Evolutionary conservation across 1,284 basidiomycete genomes (phyloP).

Genomic region (Coriolopsis trogii): DNA sequence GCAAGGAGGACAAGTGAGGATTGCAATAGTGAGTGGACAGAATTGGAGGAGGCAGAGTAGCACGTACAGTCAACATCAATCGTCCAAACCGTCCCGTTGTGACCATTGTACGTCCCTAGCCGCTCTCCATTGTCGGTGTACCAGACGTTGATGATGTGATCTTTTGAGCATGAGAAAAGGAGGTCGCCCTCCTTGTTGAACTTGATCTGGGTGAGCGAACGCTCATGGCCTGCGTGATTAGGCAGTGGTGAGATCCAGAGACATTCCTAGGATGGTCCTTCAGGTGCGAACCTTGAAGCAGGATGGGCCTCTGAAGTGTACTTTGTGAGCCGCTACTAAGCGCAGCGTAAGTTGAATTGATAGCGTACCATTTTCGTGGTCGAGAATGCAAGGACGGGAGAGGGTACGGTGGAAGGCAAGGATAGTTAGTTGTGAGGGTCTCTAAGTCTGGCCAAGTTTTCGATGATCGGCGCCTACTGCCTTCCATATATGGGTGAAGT

Average conservation of each 20-base stretch:
- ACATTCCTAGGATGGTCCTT: not conserved
- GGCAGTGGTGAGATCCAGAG: not conserved
- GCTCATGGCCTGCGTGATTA: conserved; percentile 81
- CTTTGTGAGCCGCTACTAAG: not conserved
- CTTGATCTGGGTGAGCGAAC: conserved; percentile 96
- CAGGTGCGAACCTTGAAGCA: conserved; percentile 35
- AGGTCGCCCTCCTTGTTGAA: conserved; percentile 97
- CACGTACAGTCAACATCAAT: conserved; percentile 92
- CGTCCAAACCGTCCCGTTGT: conserved; percentile 98
- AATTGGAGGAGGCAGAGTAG: not conserved
- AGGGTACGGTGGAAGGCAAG: not conserved
- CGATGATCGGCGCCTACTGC: conserved; percentile 12
- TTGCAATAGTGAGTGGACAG: conserved; percentile 4
- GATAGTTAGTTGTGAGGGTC: not conserved
- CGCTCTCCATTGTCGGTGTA: conserved; percentile 99
- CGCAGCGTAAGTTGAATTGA: not conserved
- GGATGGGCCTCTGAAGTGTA: conserved; percentile 34
- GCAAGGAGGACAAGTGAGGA: not conserved
- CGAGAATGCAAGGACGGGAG: not conserved
- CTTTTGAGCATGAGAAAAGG: conserved; percentile 96
- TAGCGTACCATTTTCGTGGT: conserved; percentile 32
- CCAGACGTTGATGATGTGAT: conserved; percentile 95
- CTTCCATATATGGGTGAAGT: not conserved
- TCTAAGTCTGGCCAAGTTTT: conserved; percentile 17
- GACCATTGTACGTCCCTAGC: conserved; percentile 94